These are phyloP conservation scores for Fimicolochytrium jonesii DNA, from an alignment of 192 early-diverging fungal genomes.

Conservation along the genomic window DNA sequence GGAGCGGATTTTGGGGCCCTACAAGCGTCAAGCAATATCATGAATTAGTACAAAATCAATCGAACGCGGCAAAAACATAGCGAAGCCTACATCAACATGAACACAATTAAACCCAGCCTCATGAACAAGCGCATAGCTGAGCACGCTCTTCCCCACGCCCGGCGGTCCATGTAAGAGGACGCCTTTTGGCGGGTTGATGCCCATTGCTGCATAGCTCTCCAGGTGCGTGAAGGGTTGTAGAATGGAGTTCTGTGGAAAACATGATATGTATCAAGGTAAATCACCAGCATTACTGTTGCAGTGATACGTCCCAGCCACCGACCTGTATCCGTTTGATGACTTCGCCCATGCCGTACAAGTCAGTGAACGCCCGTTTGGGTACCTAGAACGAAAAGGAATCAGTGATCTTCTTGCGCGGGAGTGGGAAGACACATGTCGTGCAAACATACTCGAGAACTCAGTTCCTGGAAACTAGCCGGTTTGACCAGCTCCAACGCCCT, in stretches of 20 bases:
- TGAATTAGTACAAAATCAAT: background rate
- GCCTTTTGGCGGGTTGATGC: conserved; percentile 70
- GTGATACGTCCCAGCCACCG: too few relatives aligned
- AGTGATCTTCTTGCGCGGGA: conserved; percentile 10
- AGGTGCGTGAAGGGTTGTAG: conserved; percentile 55
- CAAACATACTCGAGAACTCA: background rate
- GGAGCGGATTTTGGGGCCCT: conserved; percentile 79
- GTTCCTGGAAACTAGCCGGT: conserved; percentile 48
- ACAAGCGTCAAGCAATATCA: background rate
- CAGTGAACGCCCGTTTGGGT: conserved; percentile 57
- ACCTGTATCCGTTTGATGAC: conserved; percentile 61
- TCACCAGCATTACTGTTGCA: background rate
- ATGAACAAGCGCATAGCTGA: conserved; percentile 76
- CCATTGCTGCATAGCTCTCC: conserved; percentile 49
- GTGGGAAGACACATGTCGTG: background rate
- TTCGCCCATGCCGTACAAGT: conserved; percentile 75
- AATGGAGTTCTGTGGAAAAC: conserved; percentile 39
- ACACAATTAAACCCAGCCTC: conserved; percentile 80
- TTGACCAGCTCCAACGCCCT: conserved; percentile 38
- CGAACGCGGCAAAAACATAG: too few relatives aligned
- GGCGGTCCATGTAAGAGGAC: conserved; percentile 83
- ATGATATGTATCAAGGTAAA: too few relatives aligned
- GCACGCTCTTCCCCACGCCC: conserved; percentile 85
- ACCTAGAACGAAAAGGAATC: conserved; percentile 38
- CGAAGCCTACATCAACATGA: conserved; percentile 70